Evolutionary conservation across 2,329 filamentous ascomycete genomes (phyloP).

Genomic region (Penicillium sp.): DNA sequence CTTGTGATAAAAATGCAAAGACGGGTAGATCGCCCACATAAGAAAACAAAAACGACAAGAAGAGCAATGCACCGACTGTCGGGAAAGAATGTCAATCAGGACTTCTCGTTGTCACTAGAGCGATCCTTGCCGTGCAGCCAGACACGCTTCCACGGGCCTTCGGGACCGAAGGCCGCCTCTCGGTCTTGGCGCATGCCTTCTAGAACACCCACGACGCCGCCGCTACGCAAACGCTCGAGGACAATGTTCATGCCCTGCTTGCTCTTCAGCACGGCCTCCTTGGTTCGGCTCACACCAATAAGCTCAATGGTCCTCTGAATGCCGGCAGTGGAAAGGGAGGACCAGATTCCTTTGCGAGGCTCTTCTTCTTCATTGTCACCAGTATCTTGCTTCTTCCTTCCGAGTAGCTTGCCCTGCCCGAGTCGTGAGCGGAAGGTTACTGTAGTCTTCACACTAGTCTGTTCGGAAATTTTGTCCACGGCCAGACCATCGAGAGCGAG

Average conservation of each 20-base stretch:
- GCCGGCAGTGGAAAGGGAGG: constrained; percentile 58
- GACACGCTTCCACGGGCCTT: constrained; percentile 44
- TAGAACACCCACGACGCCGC: constrained; percentile 67
- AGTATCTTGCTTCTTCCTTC: constrained; percentile 40
- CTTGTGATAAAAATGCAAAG: constrained; percentile 21
- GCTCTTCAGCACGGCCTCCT: constrained; percentile 61
- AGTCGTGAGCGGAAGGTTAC: constrained; percentile 63
- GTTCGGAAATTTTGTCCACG: constrained; percentile 43
- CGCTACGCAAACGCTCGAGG: constrained; percentile 60
- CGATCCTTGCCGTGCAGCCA: constrained; percentile 39
- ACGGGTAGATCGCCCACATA: not conserved
- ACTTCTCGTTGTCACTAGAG: constrained; percentile 31
- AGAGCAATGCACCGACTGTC: not conserved
- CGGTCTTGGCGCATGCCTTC: constrained; percentile 67
- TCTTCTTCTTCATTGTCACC: constrained; percentile 51
- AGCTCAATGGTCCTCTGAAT: constrained; percentile 64
- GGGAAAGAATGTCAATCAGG: constrained; percentile 1
- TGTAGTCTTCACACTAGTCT: constrained; percentile 59
- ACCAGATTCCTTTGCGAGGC: constrained; percentile 57
- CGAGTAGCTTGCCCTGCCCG: constrained; percentile 55
- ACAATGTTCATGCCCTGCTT: constrained; percentile 67
- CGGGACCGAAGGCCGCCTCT: constrained; percentile 42
- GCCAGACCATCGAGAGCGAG: constrained; percentile 30
- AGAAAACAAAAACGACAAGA: not conserved
- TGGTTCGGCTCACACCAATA: constrained; percentile 60